A percentile compares a stretch with the other conserved stretches of the same genome.
Conservation (phyloP, 768 basidiomycete species). For the Podaxis sp. region DNA sequence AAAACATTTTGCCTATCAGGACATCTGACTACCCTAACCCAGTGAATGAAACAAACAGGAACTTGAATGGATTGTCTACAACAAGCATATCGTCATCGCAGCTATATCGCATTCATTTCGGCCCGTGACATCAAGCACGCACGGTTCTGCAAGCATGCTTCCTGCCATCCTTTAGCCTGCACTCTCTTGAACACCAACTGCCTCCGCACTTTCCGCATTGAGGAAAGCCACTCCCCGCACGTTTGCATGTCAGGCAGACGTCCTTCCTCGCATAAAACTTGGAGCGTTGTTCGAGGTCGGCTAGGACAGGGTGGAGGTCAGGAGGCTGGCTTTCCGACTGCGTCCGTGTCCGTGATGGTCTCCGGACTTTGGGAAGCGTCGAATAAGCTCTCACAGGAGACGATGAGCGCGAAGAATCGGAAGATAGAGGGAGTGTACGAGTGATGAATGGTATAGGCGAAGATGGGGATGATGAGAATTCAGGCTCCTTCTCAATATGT, state of each 20-base stretch:
- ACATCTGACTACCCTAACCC: neutral
- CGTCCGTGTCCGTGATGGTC: constrained; percentile 10
- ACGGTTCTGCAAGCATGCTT: constrained; percentile 42
- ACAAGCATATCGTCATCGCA: neutral
- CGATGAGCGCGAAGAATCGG: constrained; percentile 13
- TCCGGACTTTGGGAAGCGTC: constrained; percentile 21
- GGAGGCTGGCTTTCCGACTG: constrained; percentile 1
- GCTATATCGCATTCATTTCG: neutral
- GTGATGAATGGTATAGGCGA: constrained; percentile 22
- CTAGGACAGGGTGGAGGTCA: constrained; percentile 46
- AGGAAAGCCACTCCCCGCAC: constrained; percentile 53
- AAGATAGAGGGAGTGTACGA: constrained; percentile 17
- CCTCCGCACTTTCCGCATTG: constrained; percentile 58
- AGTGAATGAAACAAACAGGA: neutral
- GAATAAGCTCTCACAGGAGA: constrained; percentile 16
- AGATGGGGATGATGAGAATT: constrained; percentile 15
- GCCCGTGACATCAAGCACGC: neutral
- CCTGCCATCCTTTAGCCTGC: constrained; percentile 51
- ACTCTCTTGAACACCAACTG: constrained; percentile 65
- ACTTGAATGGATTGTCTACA: neutral
- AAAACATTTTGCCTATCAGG: neutral
- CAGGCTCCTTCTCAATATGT: constrained; percentile 17
- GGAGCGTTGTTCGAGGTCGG: constrained; percentile 50
- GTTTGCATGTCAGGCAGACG: constrained; percentile 52
- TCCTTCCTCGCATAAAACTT: constrained; percentile 39